A percentile compares a stretch with the other conserved stretches of the same genome.
These are phyloP conservation scores for Aspergillus panamensis DNA, from an alignment of 495 filamentous ascomycete genomes.

Conservation along the genomic window DNA sequence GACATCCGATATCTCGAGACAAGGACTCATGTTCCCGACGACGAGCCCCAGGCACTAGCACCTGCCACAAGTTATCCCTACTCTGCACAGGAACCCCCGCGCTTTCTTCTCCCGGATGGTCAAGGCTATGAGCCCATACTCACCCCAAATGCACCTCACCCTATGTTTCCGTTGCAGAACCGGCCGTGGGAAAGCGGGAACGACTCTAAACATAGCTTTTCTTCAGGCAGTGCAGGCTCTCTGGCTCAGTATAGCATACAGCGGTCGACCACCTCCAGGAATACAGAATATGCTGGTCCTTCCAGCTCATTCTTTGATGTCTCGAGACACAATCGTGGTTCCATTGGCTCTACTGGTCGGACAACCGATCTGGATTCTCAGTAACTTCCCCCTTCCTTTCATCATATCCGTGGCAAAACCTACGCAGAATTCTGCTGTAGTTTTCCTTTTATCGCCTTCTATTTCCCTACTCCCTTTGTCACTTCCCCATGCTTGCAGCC, in stretches of 20 bases:
- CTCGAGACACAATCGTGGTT: conserved; percentile 27
- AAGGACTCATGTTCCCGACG: conserved; percentile 12
- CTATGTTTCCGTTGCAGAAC: conserved; percentile 21
- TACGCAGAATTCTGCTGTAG: not conserved
- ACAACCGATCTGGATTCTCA: conserved; percentile 39
- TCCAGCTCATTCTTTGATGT: conserved; percentile 26
- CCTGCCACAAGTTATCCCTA: conserved; percentile 10
- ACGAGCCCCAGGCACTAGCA: conserved; percentile 9
- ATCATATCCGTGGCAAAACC: conserved; percentile 3
- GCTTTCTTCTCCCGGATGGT: conserved; percentile 21
- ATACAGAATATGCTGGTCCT: conserved; percentile 20
- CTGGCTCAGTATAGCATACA: conserved; percentile 22
- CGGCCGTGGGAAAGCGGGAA: conserved; percentile 17
- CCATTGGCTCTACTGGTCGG: conserved; percentile 27
- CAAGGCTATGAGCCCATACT: conserved; percentile 24
- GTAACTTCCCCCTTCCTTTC: conserved; percentile 34
- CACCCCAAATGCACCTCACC: conserved; percentile 13
- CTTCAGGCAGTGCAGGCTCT: conserved; percentile 22
- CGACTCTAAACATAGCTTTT: conserved; percentile 28
- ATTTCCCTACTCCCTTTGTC: not conserved
- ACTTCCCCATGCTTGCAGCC: not conserved
- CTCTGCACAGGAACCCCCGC: conserved; percentile 19
- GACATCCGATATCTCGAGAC: conserved; percentile 15
- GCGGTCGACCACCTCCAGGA: conserved; percentile 23
- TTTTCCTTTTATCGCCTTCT: not conserved